Evolutionary conservation across 192 early-diverging fungal genomes (phyloP).

Genomic region (Coemansia sp.): DNA sequence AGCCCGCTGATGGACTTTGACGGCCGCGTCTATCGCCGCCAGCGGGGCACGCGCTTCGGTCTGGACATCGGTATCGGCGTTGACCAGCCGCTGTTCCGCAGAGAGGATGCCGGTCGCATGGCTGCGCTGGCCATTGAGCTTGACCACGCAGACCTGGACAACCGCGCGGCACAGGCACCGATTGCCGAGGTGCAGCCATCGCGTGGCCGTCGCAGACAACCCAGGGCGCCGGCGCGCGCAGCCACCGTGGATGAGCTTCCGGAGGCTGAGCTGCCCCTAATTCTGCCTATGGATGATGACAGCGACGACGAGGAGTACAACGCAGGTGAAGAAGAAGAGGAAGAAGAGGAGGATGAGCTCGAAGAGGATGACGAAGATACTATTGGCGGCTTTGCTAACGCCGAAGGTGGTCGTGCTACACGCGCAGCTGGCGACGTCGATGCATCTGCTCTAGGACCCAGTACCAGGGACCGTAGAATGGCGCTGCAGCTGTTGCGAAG

Average conservation of each 20-base stretch:
- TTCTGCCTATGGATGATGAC: constrained; percentile 60
- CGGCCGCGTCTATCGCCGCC: constrained; percentile 64
- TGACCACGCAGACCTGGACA: constrained; percentile 45
- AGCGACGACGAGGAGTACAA: constrained; percentile 63
- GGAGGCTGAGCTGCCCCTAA: constrained; percentile 48
- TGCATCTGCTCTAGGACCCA: neutral
- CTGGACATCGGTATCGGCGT: constrained; percentile 57
- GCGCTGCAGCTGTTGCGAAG: constrained; percentile 41
- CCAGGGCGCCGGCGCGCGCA: neutral
- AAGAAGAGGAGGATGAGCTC: constrained; percentile 51
- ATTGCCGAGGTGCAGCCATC: constrained; percentile 29
- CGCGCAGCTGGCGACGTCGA: constrained; percentile 6
- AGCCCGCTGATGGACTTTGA: constrained; percentile 65
- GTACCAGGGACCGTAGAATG: constrained; percentile 18
- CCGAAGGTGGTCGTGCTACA: neutral
- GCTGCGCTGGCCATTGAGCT: constrained; percentile 57
- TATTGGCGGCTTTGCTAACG: neutral
- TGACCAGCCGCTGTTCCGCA: constrained; percentile 43
- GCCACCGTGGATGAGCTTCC: constrained; percentile 16
- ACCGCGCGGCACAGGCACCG: constrained; percentile 30
- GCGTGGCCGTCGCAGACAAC: constrained; percentile 13
- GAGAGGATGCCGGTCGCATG: constrained; percentile 55
- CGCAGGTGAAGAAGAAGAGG: constrained; percentile 57
- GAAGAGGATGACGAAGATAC: constrained; percentile 31
- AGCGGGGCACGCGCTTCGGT: constrained; percentile 62